These are phyloP conservation scores for Hymenoscyphus fructigenus DNA, from an alignment of 2,329 filamentous ascomycete species.

Conservation along the genomic window DNA sequence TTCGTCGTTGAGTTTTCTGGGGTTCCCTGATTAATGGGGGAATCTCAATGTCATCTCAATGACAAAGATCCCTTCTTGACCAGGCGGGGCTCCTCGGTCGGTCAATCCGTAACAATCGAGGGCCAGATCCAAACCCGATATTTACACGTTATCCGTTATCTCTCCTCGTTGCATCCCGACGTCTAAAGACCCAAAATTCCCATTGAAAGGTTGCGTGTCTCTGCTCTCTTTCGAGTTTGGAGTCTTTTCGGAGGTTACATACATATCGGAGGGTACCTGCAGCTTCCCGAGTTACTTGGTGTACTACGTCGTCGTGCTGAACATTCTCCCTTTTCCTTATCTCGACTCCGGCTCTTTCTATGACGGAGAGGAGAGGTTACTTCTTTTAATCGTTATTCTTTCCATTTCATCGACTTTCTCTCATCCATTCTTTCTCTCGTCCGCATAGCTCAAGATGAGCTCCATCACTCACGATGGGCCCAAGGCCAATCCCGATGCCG, in stretches of 20 bases:
- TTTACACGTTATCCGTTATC: constrained; percentile 25
- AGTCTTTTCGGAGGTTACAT: neutral
- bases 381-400: neutral
- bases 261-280: neutral
- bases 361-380: neutral
- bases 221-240: neutral
- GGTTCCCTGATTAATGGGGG: neutral
- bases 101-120: neutral
- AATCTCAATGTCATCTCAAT: neutral
- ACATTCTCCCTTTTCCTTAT: too few relatives aligned
- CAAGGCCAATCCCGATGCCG: constrained; percentile 20
- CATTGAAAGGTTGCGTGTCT: too few relatives aligned
- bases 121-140: constrained; percentile 19
- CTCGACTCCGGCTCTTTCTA: neutral
- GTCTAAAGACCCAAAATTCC: neutral
- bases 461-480: constrained; percentile 20
- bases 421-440: neutral
- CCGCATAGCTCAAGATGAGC: neutral
- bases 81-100: neutral
- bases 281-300: neutral
- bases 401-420: neutral
- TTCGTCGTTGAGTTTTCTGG: neutral
- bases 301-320: neutral
- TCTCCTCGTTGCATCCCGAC: neutral
- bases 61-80: neutral